Evolutionary conservation across 208 protist species (phyloP).

Genomic region (Entamoeba nuttalli): DNA sequence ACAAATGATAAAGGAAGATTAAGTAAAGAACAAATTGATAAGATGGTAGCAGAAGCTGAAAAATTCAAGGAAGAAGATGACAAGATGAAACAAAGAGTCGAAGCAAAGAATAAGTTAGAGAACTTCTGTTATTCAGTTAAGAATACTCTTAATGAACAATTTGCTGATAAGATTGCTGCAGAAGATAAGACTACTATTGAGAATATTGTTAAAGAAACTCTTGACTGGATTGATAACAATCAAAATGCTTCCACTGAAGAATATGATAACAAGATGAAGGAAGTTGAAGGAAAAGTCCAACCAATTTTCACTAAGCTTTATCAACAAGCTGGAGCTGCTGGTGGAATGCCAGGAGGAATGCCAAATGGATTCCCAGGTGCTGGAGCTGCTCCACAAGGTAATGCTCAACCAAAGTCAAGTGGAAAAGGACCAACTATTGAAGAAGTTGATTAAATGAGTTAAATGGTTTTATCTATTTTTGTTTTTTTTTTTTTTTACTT

Average conservation of each 20-base stretch:
- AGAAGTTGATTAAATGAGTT: not conserved
- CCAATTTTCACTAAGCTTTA: not conserved
- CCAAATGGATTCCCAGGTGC: not conserved
- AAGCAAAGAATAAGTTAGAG: constrained; percentile 24
- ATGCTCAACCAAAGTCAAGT: not conserved
- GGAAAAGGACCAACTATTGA: not conserved
- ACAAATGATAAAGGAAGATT: constrained; percentile 39
- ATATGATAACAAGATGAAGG: constrained; percentile 2
- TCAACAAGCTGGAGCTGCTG: not conserved
- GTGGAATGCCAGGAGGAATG: not conserved
- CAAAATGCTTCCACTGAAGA: not conserved
- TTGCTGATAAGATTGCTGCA: not conserved
- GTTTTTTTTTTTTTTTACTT: no score
- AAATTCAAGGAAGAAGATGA: constrained; percentile 14
- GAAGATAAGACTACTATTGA: constrained; percentile 12
- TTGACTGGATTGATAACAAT: constrained; percentile 15
- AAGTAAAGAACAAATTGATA: constrained; percentile 26
- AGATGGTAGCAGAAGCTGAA: constrained; percentile 22
- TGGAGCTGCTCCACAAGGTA: not conserved
- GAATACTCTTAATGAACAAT: not conserved
- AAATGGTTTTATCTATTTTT: not conserved
- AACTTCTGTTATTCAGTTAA: not conserved
- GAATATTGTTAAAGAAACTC: constrained; percentile 5
- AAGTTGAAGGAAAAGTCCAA: not conserved
- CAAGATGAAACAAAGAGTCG: not conserved